Conservation (phyloP, 2,329 filamentous ascomycete genomes). For the Epicoccum nigrum region DNA sequence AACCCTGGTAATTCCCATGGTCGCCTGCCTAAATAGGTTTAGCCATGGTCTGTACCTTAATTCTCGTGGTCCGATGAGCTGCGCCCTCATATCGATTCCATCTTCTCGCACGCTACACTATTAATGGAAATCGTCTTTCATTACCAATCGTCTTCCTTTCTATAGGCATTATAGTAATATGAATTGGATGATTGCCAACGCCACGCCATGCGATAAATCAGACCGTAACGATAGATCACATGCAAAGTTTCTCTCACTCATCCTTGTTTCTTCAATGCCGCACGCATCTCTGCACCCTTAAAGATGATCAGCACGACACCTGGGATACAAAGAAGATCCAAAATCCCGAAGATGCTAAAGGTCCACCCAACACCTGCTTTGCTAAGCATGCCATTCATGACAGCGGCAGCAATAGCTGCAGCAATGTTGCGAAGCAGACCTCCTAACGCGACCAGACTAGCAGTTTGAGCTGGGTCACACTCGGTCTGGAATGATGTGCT, state of each 20-base stretch:
- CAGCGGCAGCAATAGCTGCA: constrained; percentile 48
- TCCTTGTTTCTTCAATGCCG: constrained; percentile 25
- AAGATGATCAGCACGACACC: constrained; percentile 30
- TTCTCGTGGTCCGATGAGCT: too few relatives aligned
- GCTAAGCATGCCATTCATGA: constrained; percentile 44
- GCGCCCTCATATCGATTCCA: too few relatives aligned
- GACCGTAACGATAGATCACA: background rate
- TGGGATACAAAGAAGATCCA: constrained; percentile 40
- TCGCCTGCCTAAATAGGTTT: too few relatives aligned
- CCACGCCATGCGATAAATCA: constrained; percentile 11
- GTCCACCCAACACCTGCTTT: constrained; percentile 50
- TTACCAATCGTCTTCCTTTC: too few relatives aligned
- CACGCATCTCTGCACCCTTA: constrained; percentile 30
- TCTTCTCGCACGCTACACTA: too few relatives aligned
- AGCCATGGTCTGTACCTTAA: too few relatives aligned
- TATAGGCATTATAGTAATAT: too few relatives aligned
- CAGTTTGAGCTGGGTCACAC: constrained; percentile 48
- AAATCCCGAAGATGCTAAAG: constrained; percentile 48
- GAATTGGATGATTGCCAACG: constrained; percentile 1
- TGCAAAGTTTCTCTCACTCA: background rate
- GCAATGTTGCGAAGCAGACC: constrained; percentile 51
- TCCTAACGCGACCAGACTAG: constrained; percentile 50
- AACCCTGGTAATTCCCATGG: too few relatives aligned
- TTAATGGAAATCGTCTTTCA: too few relatives aligned
- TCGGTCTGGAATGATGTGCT: constrained; percentile 53